These are phyloP conservation scores for Ganoderma meredithae DNA, from an alignment of 1,284 basidiomycete genomes.

Conservation along the genomic window DNA sequence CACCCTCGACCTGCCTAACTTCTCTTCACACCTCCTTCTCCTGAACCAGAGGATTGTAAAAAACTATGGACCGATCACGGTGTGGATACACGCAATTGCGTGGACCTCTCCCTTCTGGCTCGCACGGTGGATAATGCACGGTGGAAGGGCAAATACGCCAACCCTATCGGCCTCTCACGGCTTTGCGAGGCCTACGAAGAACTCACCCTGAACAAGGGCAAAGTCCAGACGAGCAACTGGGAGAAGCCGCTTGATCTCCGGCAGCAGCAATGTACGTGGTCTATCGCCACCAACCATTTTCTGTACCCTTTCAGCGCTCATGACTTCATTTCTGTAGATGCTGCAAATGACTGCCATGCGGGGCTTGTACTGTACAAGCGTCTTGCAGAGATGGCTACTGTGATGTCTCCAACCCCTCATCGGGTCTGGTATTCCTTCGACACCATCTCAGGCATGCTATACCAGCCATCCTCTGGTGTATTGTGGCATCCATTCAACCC, in stretches of 20 bases:
- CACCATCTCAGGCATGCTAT: conserved; percentile 52
- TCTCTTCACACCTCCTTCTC: background rate
- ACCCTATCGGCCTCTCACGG: conserved; percentile 64
- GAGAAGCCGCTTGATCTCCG: conserved; percentile 50
- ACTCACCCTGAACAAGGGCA: conserved; percentile 61
- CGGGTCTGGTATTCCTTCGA: conserved; percentile 65
- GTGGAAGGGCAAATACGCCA: conserved; percentile 71
- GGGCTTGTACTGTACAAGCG: conserved; percentile 58
- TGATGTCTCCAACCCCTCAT: conserved; percentile 50
- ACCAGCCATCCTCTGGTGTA: conserved; percentile 43
- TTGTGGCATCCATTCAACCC: conserved; percentile 68
- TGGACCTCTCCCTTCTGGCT: conserved; percentile 74
- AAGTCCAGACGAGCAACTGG: conserved; percentile 72
- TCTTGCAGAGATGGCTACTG: conserved; percentile 49
- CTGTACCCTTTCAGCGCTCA: conserved; percentile 21
- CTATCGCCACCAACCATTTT: background rate
- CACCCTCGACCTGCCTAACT: background rate
- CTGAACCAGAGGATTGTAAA: conserved; percentile 61
- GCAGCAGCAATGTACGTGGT: conserved; percentile 66
- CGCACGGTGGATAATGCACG: conserved; percentile 68
- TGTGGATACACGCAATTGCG: conserved; percentile 60
- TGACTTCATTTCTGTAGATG: conserved; percentile 53
- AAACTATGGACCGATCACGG: conserved; percentile 66
- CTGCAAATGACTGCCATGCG: conserved; percentile 74
- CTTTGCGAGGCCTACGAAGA: conserved; percentile 66